Conservation (phyloP, 495 filamentous ascomycete species). For the Sordaria brevicollis region DNA sequence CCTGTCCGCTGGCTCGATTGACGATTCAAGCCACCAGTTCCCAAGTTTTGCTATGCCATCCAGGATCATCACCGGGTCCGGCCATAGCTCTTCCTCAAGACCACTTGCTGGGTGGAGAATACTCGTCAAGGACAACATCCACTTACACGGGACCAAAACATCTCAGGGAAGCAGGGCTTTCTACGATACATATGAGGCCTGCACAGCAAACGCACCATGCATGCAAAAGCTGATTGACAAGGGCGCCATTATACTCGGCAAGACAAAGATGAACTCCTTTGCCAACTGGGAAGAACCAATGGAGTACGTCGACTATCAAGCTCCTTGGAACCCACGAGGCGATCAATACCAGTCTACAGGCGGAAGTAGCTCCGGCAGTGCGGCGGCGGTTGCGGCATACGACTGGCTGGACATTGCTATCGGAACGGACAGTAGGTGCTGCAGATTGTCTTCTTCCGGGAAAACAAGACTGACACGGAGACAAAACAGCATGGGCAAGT, state of each 20-base stretch:
- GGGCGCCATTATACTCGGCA: constrained; percentile 50
- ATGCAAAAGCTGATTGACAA: constrained; percentile 48
- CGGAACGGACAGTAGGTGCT: constrained; percentile 26
- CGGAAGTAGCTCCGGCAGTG: constrained; percentile 37
- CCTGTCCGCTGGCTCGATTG: neutral
- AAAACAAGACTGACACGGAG: neutral
- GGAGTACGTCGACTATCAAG: constrained; percentile 43
- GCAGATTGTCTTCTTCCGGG: no score
- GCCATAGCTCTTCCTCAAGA: neutral
- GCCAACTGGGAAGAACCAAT: constrained; percentile 47
- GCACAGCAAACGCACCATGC: constrained; percentile 32
- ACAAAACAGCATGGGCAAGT: neutral
- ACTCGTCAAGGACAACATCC: constrained; percentile 50
- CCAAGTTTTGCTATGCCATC: neutral
- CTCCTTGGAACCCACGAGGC: constrained; percentile 47
- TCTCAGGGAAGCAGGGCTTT: constrained; percentile 47
- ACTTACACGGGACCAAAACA: constrained; percentile 43
- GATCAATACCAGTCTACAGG: constrained; percentile 45
- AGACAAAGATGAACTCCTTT: constrained; percentile 50
- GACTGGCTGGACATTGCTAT: constrained; percentile 46
- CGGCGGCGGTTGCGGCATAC: constrained; percentile 38
- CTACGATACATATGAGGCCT: constrained; percentile 41
- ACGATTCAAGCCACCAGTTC: neutral
- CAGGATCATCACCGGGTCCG: neutral
- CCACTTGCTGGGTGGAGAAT: neutral